Evolutionary conservation across 1,284 basidiomycete species (phyloP).

Genomic region (Microbotryum violaceum): DNA sequence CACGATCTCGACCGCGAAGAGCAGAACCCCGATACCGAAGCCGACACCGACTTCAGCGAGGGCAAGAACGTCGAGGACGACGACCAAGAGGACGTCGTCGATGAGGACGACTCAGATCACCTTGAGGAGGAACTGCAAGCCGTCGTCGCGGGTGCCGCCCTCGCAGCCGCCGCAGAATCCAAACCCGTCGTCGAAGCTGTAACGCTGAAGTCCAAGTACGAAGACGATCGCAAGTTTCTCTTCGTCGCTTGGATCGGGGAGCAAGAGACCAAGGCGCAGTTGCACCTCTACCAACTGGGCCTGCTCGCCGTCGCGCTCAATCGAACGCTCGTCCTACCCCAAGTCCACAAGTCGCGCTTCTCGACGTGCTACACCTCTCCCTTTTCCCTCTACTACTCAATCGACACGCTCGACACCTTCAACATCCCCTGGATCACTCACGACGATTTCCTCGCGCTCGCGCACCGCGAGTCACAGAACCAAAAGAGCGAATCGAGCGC

Average conservation of each 20-base stretch:
- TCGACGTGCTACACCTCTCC: conserved; percentile 30
- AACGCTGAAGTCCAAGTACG: too few species aligned
- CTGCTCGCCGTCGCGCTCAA: conserved; percentile 34
- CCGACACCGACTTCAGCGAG: neutral
- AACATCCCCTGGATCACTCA: conserved; percentile 28
- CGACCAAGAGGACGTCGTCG: neutral
- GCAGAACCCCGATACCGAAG: neutral
- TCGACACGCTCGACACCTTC: conserved; percentile 23
- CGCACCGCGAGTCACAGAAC: conserved; percentile 8
- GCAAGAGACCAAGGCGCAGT: conserved; percentile 37
- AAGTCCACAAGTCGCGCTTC: conserved; percentile 32
- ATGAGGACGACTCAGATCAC: neutral
- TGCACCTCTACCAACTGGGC: conserved; percentile 36
- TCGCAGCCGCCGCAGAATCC: neutral
- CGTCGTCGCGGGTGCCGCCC: neutral
- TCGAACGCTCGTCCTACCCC: conserved; percentile 36
- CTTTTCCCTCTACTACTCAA: conserved; percentile 36
- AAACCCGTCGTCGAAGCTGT: too few species aligned
- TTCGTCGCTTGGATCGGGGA: conserved; percentile 36
- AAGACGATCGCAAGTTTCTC: conserved; percentile 17
- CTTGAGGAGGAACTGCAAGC: neutral
- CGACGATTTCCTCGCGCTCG: conserved; percentile 16
- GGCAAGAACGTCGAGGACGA: neutral
- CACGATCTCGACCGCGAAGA: neutral
- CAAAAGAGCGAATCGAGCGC: conserved; percentile 2